Conservation (phyloP, 768 basidiomycete species). For the Mycena metata region DNA sequence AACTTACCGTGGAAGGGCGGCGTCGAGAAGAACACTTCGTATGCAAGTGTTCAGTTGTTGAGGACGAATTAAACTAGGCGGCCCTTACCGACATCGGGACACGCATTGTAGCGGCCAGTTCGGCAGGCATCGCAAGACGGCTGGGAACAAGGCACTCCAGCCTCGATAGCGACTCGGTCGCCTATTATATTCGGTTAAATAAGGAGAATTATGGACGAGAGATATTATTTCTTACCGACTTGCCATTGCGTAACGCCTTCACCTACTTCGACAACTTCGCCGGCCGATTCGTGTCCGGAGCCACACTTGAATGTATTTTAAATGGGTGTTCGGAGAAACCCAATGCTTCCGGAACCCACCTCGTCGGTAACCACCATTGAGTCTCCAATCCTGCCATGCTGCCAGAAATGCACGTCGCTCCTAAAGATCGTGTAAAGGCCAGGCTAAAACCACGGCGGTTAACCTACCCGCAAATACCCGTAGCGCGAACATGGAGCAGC, state of each 20-base stretch:
- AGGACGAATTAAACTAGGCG: background rate
- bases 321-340: background rate
- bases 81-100: constrained; percentile 53
- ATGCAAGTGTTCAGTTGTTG: background rate
- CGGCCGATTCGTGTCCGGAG: constrained; percentile 79
- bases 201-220: background rate
- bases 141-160: constrained; percentile 76
- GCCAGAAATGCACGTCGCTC: constrained; percentile 83
- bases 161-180: constrained; percentile 78
- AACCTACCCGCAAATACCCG: constrained; percentile 77
- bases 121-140: constrained; percentile 73
- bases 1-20: constrained; percentile 73
- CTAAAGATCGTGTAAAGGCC: constrained; percentile 46
- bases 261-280: constrained; percentile 73
- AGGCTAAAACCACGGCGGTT: background rate
- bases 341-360: constrained; percentile 46
- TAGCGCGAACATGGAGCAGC: constrained; percentile 74
- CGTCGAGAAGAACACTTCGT: constrained; percentile 74
- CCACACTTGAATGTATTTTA: constrained; percentile 60
- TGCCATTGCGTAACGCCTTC: constrained; percentile 78
- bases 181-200: constrained; percentile 50
- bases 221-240: constrained; percentile 53
- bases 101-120: constrained; percentile 76
- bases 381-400: constrained; percentile 76
- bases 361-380: constrained; percentile 80